phyloP scores from a whole-genome alignment of 169 alveolate species.

The Cryptosporidium sp. region DNA sequence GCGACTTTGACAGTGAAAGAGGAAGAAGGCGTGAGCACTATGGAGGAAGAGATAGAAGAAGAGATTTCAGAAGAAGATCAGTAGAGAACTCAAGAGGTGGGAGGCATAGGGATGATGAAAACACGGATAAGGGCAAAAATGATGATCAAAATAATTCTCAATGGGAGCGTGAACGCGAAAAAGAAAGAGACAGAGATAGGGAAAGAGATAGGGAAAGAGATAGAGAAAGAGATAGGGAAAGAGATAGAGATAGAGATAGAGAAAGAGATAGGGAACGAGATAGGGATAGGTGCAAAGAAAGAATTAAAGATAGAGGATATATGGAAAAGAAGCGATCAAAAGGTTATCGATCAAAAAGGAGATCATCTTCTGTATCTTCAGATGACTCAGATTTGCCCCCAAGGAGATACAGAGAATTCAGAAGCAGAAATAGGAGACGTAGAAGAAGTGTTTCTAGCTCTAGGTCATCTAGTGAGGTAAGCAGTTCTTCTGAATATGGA shows the following conservation, averaged over 20 bases:
- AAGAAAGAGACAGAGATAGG: conserved; percentile 40
- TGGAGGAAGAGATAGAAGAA: conserved; percentile 9
- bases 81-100: conserved; percentile 14
- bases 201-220: conserved; percentile 44
- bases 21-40: conserved; percentile 47
- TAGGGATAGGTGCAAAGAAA: conserved; percentile 35
- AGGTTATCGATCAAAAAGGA: conserved; percentile 42
- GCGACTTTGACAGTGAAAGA: conserved; percentile 24
- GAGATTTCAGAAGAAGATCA: conserved; percentile 27
- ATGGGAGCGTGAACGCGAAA: conserved; percentile 52
- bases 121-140: conserved; percentile 5
- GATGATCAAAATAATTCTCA: conserved; percentile 28
- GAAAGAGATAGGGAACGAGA: conserved; percentile 69
- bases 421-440: conserved; percentile 23
- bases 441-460: conserved; percentile 37
- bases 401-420: conserved; percentile 41
- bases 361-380: conserved; percentile 68
- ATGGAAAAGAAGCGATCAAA: conserved; percentile 11
- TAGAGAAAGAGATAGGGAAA: conserved; percentile 54
- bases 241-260: conserved; percentile 52
- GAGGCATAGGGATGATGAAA: conserved; percentile 33
- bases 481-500: conserved; percentile 27
- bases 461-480: conserved; percentile 22
- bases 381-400: conserved; percentile 49
- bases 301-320: conserved; percentile 40